Conservation (phyloP, 345 rosid species). For the Syzygium aromaticum region DNA sequence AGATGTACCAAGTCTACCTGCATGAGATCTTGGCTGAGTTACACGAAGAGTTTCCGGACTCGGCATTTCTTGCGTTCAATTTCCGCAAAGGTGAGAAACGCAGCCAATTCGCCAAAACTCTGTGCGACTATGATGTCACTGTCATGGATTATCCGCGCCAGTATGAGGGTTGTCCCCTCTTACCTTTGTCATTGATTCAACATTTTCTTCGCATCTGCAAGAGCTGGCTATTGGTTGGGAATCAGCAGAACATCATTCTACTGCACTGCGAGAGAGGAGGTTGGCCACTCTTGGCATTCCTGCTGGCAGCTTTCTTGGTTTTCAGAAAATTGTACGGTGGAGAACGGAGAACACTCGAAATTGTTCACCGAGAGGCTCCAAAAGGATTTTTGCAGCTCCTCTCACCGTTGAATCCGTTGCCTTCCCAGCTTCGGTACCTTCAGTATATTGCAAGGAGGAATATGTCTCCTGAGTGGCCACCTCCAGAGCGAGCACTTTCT, state of each 20-base stretch:
- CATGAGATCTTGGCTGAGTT: constrained; percentile 69
- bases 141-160: constrained; percentile 91
- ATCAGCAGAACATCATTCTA: constrained; percentile 71
- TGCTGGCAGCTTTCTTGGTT: constrained; percentile 73
- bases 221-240: constrained; percentile 75
- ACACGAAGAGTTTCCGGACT: constrained; percentile 78
- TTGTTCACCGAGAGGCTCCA: constrained; percentile 94
- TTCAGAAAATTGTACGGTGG: constrained; percentile 73
- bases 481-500: constrained; percentile 92
- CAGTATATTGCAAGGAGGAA: constrained; percentile 90
- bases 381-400: constrained; percentile 84
- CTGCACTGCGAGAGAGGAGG: constrained; percentile 96
- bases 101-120: constrained; percentile 62
- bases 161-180: constrained; percentile 90
- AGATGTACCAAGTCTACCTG: constrained; percentile 54
- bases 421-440: constrained; percentile 95
- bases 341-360: constrained; percentile 82
- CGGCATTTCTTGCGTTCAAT: constrained; percentile 75
- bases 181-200: constrained; percentile 76
- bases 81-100: constrained; percentile 81
- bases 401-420: constrained; percentile 89
- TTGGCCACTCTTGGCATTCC: constrained; percentile 91
- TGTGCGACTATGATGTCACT: constrained; percentile 74
- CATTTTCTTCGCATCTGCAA: constrained; percentile 86
- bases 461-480: constrained; percentile 92